Conservation (phyloP, 495 filamentous ascomycete genomes). For the Xylaria telfairii region DNA sequence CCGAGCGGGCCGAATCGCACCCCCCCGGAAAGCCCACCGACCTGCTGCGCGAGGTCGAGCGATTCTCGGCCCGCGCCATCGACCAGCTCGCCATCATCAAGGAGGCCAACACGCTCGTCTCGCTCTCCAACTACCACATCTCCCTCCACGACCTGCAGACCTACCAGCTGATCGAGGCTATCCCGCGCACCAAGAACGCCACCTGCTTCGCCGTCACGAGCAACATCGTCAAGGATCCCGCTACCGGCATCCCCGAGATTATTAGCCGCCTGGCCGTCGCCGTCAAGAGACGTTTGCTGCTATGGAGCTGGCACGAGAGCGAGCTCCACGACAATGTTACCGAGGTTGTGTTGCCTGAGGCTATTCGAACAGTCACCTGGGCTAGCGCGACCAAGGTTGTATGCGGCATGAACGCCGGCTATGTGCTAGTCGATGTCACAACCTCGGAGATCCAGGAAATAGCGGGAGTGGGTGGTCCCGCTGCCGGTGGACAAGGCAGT, state of each 20-base stretch:
- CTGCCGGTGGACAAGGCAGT: constrained; percentile 67
- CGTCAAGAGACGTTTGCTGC: constrained; percentile 83
- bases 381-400: constrained; percentile 83
- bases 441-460: constrained; percentile 74
- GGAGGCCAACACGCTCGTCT: constrained; percentile 88
- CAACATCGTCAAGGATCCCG: constrained; percentile 88
- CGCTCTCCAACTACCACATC: constrained; percentile 85
- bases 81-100: constrained; percentile 96
- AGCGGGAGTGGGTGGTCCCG: constrained; percentile 75
- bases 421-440: constrained; percentile 87
- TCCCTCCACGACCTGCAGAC: constrained; percentile 86
- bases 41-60: constrained; percentile 86
- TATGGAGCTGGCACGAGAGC: constrained; percentile 97
- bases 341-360: constrained; percentile 79
- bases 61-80: constrained; percentile 86
- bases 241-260: constrained; percentile 86
- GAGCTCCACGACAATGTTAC: constrained; percentile 75
- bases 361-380: constrained; percentile 87
- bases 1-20: constrained; percentile 13
- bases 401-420: constrained; percentile 85
- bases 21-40: constrained; percentile 70
- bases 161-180: constrained; percentile 78
- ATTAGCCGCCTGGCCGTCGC: constrained; percentile 89
- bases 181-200: constrained; percentile 79
- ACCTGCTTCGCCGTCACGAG: constrained; percentile 89